phyloP scores from a whole-genome alignment of 2,329 filamentous ascomycete genomes.

The Venturia oleaginea region DNA sequence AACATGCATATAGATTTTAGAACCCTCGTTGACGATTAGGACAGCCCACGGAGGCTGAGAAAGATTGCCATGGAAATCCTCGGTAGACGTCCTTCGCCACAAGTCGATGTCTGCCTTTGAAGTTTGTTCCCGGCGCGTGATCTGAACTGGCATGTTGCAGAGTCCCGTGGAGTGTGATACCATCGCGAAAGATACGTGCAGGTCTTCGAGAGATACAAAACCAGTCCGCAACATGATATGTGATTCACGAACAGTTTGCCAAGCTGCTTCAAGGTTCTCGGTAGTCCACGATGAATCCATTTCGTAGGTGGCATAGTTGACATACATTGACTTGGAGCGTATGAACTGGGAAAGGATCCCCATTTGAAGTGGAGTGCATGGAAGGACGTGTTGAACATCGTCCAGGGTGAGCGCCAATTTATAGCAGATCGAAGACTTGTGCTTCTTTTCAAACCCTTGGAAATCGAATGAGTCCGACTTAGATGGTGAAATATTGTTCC shows the following conservation, averaged over 20 bases:
- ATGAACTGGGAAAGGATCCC: constrained; percentile 72
- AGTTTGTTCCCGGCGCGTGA: not conserved
- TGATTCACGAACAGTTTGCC: constrained; percentile 42
- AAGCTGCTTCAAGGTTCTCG: constrained; percentile 45
- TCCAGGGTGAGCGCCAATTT: constrained; percentile 24
- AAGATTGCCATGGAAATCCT: constrained; percentile 34
- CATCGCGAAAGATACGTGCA: constrained; percentile 63
- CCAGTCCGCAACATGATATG: constrained; percentile 71
- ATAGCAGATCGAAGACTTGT: constrained; percentile 27
- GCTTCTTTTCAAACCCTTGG: constrained; percentile 38
- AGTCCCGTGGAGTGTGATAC: constrained; percentile 43
- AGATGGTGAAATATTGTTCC: not conserved
- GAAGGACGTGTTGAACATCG: constrained; percentile 51
- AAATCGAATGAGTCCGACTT: constrained; percentile 36
- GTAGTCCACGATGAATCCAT: constrained; percentile 35
- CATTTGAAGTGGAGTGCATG: constrained; percentile 71
- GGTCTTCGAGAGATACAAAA: constrained; percentile 55
- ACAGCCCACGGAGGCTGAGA: constrained; percentile 53
- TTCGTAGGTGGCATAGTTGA: constrained; percentile 59
- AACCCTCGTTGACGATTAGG: constrained; percentile 32
- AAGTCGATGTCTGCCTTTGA: constrained; percentile 14
- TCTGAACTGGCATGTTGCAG: not conserved
- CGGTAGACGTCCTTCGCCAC: constrained; percentile 21
- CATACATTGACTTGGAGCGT: constrained; percentile 58
- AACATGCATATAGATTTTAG: constrained; percentile 32